These are phyloP conservation scores for Tephrocybe sp. DNA, from an alignment of 768 basidiomycete species.

Conservation along the genomic window DNA sequence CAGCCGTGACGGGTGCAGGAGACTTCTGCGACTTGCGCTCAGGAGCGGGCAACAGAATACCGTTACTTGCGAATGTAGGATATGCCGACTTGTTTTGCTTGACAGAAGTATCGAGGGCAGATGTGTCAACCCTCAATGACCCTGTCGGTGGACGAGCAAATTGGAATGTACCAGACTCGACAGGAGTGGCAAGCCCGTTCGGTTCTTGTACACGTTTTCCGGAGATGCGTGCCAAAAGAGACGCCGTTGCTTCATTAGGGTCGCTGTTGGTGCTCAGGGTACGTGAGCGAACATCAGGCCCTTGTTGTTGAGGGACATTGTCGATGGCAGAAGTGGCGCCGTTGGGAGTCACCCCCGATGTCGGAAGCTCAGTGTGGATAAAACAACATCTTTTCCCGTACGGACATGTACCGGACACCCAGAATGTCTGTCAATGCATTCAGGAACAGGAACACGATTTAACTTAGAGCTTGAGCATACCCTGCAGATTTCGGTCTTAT, in stretches of 20 bases:
- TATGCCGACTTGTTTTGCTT: constrained; percentile 88
- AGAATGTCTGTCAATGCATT: constrained; percentile 69
- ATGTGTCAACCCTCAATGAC: constrained; percentile 72
- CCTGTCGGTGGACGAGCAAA: constrained; percentile 66
- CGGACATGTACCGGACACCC: constrained; percentile 90
- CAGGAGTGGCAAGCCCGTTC: constrained; percentile 47
- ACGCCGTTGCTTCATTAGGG: constrained; percentile 68
- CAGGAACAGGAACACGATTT: constrained; percentile 13
- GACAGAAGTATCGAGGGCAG: constrained; percentile 53
- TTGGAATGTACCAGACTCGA: constrained; percentile 54
- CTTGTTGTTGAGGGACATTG: constrained; percentile 48
- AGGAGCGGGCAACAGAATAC: constrained; percentile 53
- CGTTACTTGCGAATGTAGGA: constrained; percentile 62
- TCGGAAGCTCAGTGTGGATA: constrained; percentile 85
- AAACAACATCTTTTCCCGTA: constrained; percentile 93
- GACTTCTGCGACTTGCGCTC: constrained; percentile 64
- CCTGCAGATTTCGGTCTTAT: constrained; percentile 93
- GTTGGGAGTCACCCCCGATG: constrained; percentile 49
- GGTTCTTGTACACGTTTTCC: constrained; percentile 58
- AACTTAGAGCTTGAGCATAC: constrained; percentile 40
- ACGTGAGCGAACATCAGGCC: constrained; percentile 56
- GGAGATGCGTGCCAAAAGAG: constrained; percentile 74
- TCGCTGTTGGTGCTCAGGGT: constrained; percentile 78
- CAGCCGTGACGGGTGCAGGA: constrained; percentile 80
- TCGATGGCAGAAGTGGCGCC: constrained; percentile 33